phyloP scores from a whole-genome alignment of 495 filamentous ascomycete genomes.

The Penicillium tannophilum region DNA sequence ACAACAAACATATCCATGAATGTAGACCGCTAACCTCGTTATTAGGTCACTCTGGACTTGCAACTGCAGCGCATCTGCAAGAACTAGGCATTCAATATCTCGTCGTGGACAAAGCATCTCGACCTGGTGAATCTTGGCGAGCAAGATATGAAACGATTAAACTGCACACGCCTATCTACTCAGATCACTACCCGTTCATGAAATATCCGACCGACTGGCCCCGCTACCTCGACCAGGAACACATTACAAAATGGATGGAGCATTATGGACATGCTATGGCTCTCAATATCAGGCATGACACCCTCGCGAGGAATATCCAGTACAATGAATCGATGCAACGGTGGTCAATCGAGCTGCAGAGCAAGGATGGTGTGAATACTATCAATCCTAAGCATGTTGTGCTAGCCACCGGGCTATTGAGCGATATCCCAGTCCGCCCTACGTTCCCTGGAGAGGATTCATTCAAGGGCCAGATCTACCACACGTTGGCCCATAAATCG shows the following conservation, averaged over 20 bases:
- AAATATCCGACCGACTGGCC: constrained; percentile 5
- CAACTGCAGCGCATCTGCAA: constrained; percentile 2
- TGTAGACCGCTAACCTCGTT: neutral
- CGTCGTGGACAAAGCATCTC: constrained; percentile 8
- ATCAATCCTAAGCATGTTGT: constrained; percentile 10
- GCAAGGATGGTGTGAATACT: neutral
- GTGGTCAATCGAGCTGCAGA: constrained; percentile 3
- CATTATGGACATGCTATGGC: constrained; percentile 1
- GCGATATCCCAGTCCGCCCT: constrained; percentile 5
- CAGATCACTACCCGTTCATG: constrained; percentile 5
- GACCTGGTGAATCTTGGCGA: constrained; percentile 1
- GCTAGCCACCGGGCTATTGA: constrained; percentile 2
- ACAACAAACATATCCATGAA: too few species aligned
- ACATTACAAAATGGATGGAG: constrained; percentile 4
- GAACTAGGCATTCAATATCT: constrained; percentile 8
- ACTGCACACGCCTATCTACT: neutral
- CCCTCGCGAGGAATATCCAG: constrained; percentile 4
- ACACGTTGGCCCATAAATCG: constrained; percentile 1
- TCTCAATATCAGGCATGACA: constrained; percentile 5
- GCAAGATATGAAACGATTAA: constrained; percentile 4
- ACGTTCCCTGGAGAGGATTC: neutral
- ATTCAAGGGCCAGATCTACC: constrained; percentile 10
- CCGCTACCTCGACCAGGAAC: constrained; percentile 3
- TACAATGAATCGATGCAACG: constrained; percentile 3
- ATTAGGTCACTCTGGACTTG: constrained; percentile 7